Conservation (phyloP, 805 yeast genomes). For the Lachancea lanzarotensis region DNA sequence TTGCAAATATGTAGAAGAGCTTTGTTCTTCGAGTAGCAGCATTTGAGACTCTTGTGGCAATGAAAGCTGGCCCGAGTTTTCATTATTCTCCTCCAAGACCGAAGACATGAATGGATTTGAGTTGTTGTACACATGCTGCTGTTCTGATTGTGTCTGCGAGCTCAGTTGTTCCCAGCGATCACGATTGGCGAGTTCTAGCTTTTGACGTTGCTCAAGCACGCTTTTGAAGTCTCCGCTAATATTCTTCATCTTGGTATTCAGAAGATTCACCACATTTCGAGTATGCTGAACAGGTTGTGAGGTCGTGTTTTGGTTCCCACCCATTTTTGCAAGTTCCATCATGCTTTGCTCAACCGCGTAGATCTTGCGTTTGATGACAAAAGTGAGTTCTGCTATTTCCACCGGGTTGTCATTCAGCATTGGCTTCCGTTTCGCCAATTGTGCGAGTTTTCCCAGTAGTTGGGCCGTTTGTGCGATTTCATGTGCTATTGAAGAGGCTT, state of each 20-base stretch:
- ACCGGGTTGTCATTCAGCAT: constrained; percentile 90
- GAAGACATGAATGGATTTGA: constrained; percentile 37
- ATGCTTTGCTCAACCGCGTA: constrained; percentile 72
- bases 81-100: constrained; percentile 20
- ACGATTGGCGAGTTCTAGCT: constrained; percentile 71
- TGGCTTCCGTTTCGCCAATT: constrained; percentile 80
- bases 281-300: constrained; percentile 52
- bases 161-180: constrained; percentile 81
- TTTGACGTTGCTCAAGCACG: constrained; percentile 84
- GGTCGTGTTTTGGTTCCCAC: constrained; percentile 34
- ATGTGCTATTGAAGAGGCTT: constrained; percentile 78
- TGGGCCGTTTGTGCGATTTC: constrained; percentile 85
- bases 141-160: constrained; percentile 12
- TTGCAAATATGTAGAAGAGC: constrained; percentile 59
- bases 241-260: constrained; percentile 86
- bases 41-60: constrained; percentile 85
- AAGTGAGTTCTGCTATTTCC: constrained; percentile 87
- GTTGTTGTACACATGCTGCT: constrained; percentile 23
- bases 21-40: constrained; percentile 79
- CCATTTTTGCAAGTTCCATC: constrained; percentile 54
- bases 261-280: constrained; percentile 76
- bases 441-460: constrained; percentile 71
- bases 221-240: constrained; percentile 86
- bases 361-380: constrained; percentile 47
- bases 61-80: constrained; percentile 35